Percentiles rank a stretch among this genome's conserved stretches.
phyloP scores from a whole-genome alignment of 192 early-diverging fungal species.

The Linnemannia elongata region DNA sequence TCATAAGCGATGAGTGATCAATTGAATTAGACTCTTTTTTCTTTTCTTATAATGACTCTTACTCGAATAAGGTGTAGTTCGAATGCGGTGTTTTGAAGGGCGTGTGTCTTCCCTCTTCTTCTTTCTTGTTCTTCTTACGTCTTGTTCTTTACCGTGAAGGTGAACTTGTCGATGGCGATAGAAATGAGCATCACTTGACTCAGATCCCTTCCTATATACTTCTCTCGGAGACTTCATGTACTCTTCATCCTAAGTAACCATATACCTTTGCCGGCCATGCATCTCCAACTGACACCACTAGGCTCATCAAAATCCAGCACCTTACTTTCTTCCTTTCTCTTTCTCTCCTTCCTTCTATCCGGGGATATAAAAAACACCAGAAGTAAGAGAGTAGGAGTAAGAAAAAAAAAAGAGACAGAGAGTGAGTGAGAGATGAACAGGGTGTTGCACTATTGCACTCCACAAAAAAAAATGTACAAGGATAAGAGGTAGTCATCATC shows the following conservation, averaged over 20 bases:
- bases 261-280: not conserved
- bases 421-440: not conserved
- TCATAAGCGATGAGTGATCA: too few relatives aligned
- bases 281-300: not conserved
- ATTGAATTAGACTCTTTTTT: too few relatives aligned
- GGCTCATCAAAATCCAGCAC: not conserved
- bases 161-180: not conserved
- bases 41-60: too few relatives aligned
- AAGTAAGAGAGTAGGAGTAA: not conserved
- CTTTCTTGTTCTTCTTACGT: too few relatives aligned
- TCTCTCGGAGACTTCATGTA: not conserved
- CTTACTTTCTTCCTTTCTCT: not conserved
- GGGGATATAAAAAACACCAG: not conserved
- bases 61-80: too few relatives aligned
- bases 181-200: slow-evolving; percentile 1
- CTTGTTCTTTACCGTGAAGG: too few relatives aligned
- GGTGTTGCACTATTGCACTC: not conserved
- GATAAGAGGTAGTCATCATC: not conserved
- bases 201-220: not conserved
- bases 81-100: too few relatives aligned
- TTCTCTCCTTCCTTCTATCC: not conserved
- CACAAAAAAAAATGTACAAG: not conserved
- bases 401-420: not conserved
- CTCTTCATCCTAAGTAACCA: not conserved
- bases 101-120: too few relatives aligned